A percentile compares a stretch with the other conserved stretches of the same genome.
Evolutionary conservation across 2,329 filamentous ascomycete genomes (phyloP).

Genomic region (Xylariomycetidae sp.): DNA sequence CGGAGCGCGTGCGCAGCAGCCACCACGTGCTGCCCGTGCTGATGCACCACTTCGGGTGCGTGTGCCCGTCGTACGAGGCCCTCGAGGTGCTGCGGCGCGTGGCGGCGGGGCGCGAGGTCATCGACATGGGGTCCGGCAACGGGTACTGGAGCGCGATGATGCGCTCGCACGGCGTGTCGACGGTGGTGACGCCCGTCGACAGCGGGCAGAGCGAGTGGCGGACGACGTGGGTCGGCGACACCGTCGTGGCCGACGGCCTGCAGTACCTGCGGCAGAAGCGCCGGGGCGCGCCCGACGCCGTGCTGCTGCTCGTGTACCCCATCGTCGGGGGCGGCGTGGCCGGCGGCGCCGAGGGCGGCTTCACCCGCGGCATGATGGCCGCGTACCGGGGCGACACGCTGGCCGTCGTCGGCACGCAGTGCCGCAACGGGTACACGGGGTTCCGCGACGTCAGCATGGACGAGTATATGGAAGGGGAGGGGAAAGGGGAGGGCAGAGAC

Average conservation of each 20-base stretch:
- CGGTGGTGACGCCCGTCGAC: slow-evolving; percentile 61
- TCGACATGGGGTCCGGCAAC: slow-evolving; percentile 67
- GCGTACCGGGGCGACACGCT: slow-evolving; percentile 61
- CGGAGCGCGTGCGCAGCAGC: slow-evolving; percentile 41
- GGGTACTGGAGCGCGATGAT: slow-evolving; percentile 75
- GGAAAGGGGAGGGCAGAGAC: slow-evolving; percentile 42
- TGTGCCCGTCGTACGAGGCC: slow-evolving; percentile 62
- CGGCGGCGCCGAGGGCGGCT: slow-evolving; percentile 58
- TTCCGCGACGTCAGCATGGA: slow-evolving; percentile 61
- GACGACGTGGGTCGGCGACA: slow-evolving; percentile 65
- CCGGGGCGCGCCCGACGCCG: slow-evolving; percentile 45
- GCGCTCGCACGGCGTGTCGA: slow-evolving; percentile 49
- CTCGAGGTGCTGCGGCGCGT: slow-evolving; percentile 56
- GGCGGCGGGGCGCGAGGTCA: slow-evolving; percentile 47
- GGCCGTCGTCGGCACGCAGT: slow-evolving; percentile 71
- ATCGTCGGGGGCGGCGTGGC: slow-evolving; percentile 61
- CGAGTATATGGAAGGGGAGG: slow-evolving; percentile 53
- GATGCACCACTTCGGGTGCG: slow-evolving; percentile 77
- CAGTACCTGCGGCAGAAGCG: slow-evolving; percentile 47
- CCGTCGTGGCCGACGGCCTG: slow-evolving; percentile 55
- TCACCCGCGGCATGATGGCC: slow-evolving; percentile 58
- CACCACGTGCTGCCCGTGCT: slow-evolving; percentile 69
- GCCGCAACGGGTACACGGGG: slow-evolving; percentile 68
- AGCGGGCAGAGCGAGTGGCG: slow-evolving; percentile 65
- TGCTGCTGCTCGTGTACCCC: slow-evolving; percentile 69